These are phyloP conservation scores for Mycocentrospora acerina DNA, from an alignment of 2,329 filamentous ascomycete species.

Conservation along the genomic window DNA sequence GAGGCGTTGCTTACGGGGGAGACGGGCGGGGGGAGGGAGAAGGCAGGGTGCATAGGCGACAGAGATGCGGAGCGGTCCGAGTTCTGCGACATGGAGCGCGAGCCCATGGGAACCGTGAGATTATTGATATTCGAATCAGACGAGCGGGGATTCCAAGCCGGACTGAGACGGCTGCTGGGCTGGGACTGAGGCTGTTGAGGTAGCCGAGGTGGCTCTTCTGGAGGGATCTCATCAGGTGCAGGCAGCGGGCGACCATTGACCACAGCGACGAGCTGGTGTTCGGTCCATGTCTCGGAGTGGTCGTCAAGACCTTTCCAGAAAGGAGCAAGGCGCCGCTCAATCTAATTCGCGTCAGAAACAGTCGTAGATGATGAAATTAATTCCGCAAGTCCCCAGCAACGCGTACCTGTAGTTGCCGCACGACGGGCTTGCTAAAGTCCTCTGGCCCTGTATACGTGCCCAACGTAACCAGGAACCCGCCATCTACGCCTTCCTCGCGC, in stretches of 20 bases:
- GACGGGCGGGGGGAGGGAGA: constrained; percentile 60
- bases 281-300: constrained; percentile 84
- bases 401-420: constrained; percentile 85
- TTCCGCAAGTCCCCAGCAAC: no score
- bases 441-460: constrained; percentile 90
- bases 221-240: constrained; percentile 76
- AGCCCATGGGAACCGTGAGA: constrained; percentile 76
- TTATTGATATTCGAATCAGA: constrained; percentile 66
- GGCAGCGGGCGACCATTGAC: constrained; percentile 83
- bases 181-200: no score
- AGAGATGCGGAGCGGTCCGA: constrained; percentile 67
- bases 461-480: constrained; percentile 89
- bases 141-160: constrained; percentile 47
- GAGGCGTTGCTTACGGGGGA: constrained; percentile 50
- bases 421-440: constrained; percentile 86
- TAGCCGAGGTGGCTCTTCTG: constrained; percentile 63
- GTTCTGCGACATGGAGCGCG: constrained; percentile 74
- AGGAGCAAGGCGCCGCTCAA: constrained; percentile 87
- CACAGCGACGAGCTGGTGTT: constrained; percentile 91
- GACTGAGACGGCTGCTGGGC: constrained; percentile 33
- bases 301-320: constrained; percentile 96
- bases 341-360: constrained; percentile 56
- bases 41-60: constrained; percentile 63
- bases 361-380: no score
- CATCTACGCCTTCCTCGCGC: constrained; percentile 88